Conservation (phyloP, 2,329 filamentous ascomycete genomes). For the Metarhizium robertsii region DNA sequence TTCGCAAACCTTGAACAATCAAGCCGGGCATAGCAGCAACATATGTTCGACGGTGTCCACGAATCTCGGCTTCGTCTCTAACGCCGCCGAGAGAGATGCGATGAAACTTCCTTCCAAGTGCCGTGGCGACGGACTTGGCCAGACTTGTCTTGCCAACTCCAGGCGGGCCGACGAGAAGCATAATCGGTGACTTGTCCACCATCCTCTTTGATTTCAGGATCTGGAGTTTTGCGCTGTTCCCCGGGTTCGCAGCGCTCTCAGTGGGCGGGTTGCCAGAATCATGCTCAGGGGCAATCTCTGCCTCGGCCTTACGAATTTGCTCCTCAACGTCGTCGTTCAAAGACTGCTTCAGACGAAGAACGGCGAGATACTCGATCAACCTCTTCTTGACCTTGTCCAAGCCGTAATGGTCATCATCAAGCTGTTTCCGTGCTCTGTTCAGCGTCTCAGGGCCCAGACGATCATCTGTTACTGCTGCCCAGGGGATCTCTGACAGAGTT, state of each 20-base stretch:
- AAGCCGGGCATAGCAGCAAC: constrained; percentile 98
- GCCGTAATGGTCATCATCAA: constrained; percentile 94
- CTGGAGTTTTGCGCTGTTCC: constrained; percentile 54
- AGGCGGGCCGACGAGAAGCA: constrained; percentile 85
- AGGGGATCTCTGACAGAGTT: constrained; percentile 88
- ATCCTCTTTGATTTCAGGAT: constrained; percentile 73
- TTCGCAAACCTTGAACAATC: constrained; percentile 87
- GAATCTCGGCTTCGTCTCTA: constrained; percentile 91
- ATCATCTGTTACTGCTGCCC: constrained; percentile 77
- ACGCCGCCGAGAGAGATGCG: constrained; percentile 94
- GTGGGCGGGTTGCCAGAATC: constrained; percentile 17
- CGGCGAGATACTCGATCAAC: constrained; percentile 87
- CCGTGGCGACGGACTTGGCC: constrained; percentile 84
- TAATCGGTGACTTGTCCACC: constrained; percentile 91
- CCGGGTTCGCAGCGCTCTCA: constrained; percentile 15
- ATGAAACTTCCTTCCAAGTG: constrained; percentile 91
- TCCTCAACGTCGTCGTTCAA: constrained; percentile 76
- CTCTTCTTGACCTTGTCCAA: constrained; percentile 96
- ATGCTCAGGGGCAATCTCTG: constrained; percentile 48
- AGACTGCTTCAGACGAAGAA: constrained; percentile 89
- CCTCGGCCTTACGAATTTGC: constrained; percentile 61
- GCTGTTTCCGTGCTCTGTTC: constrained; percentile 70
- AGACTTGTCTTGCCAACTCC: constrained; percentile 95
- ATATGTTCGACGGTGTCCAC: constrained; percentile 89
- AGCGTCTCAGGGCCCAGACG: constrained; percentile 75